These are phyloP conservation scores for Sporothrix pseudoabietina DNA, from an alignment of 2,329 filamentous ascomycete genomes.

Conservation along the genomic window DNA sequence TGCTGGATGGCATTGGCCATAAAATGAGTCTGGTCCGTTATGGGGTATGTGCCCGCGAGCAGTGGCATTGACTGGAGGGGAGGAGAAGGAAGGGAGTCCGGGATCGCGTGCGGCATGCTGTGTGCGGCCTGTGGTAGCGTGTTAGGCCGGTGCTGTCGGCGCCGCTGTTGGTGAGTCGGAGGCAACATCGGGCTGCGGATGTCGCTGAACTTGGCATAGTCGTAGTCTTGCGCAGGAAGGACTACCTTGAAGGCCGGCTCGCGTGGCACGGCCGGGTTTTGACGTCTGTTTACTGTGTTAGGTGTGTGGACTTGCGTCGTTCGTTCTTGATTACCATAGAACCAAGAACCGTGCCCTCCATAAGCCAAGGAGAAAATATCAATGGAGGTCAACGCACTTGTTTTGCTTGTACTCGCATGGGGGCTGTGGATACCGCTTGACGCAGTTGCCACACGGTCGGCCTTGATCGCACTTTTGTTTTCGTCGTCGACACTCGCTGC, in stretches of 20 bases:
- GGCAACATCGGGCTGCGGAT: slow-evolving; percentile 34
- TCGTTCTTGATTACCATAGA: too few species aligned
- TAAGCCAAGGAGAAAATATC: too few species aligned
- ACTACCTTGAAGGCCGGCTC: slow-evolving; percentile 38
- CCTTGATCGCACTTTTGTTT: slow-evolving; percentile 59
- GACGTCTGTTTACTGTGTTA: slow-evolving; percentile 15
- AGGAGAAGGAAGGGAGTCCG: neutral
- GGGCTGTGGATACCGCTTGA: slow-evolving; percentile 55
- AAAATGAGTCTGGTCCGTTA: neutral
- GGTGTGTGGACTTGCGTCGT: slow-evolving; percentile 3
- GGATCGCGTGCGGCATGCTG: neutral
- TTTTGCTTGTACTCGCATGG: slow-evolving; percentile 50
- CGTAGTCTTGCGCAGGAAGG: slow-evolving; percentile 29
- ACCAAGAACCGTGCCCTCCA: too few species aligned
- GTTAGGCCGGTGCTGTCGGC: neutral
- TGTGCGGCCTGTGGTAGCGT: neutral
- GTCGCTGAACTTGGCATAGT: slow-evolving; percentile 31
- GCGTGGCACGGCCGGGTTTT: slow-evolving; percentile 32
- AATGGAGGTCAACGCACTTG: slow-evolving; percentile 18
- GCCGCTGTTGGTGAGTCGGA: slow-evolving; percentile 25
- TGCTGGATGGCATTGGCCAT: neutral
- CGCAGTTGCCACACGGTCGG: slow-evolving; percentile 57
- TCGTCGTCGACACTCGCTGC: slow-evolving; percentile 51
- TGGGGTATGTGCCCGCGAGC: neutral
- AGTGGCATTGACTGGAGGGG: neutral